phyloP scores from a whole-genome alignment of 2,329 filamentous ascomycete species.

The Cucurbitaria berberidis region DNA sequence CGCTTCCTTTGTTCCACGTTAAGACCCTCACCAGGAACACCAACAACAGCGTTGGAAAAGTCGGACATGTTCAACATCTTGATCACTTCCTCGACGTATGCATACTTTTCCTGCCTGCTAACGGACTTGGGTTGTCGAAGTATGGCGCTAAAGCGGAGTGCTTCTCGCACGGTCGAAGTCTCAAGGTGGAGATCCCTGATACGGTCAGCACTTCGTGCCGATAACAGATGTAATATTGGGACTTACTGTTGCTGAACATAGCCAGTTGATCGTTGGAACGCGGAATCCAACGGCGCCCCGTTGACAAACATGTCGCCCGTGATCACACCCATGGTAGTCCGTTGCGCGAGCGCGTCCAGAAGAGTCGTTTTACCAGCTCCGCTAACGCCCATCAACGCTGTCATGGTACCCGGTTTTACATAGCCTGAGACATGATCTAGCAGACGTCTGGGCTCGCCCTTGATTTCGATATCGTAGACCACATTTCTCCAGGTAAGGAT shows the following conservation, averaged over 20 bases:
- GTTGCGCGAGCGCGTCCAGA: constrained; percentile 45
- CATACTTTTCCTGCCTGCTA: constrained; percentile 63
- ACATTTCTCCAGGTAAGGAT: constrained; percentile 49
- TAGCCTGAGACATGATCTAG: constrained; percentile 62
- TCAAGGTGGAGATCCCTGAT: constrained; percentile 46
- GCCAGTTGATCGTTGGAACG: constrained; percentile 48
- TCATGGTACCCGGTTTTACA: constrained; percentile 62
- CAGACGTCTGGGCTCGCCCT: constrained; percentile 57
- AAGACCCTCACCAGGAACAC: constrained; percentile 67
- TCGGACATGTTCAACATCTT: constrained; percentile 71
- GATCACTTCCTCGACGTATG: constrained; percentile 69
- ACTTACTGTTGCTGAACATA: constrained; percentile 49
- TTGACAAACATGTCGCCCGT: constrained; percentile 50
- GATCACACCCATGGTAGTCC: constrained; percentile 47
- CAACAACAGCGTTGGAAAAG: constrained; percentile 70
- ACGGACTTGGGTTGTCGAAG: constrained; percentile 60
- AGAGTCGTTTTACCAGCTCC: constrained; percentile 50
- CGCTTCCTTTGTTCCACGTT: constrained; percentile 74
- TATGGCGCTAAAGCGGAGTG: constrained; percentile 44
- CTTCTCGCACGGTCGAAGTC: constrained; percentile 48
- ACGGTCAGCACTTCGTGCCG: constrained; percentile 3
- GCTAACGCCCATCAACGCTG: constrained; percentile 46
- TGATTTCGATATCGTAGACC: constrained; percentile 44
- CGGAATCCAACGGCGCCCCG: constrained; percentile 41
- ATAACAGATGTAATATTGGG: background rate